These are phyloP conservation scores for Catharanthus roseus DNA, from an alignment of 257 asterid genomes.

Conservation along the genomic window DNA sequence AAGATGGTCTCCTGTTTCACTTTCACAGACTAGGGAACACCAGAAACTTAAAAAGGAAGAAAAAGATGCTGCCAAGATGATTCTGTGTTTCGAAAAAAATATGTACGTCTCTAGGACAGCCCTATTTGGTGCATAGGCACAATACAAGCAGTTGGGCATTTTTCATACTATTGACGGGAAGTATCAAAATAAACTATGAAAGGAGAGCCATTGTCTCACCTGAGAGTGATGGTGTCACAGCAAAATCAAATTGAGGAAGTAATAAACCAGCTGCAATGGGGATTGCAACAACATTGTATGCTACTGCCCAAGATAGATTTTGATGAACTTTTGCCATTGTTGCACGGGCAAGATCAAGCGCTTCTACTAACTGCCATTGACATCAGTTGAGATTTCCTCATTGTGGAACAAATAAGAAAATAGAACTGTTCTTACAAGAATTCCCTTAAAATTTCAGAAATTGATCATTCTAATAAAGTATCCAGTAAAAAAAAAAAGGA, in stretches of 20 bases:
- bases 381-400: slow-evolving; percentile 14
- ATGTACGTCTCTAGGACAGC: background rate
- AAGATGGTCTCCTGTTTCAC: background rate
- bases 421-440: background rate
- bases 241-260: slow-evolving; percentile 88
- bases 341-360: slow-evolving; percentile 81
- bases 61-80: background rate
- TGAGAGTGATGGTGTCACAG: slow-evolving; percentile 96
- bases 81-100: too few relatives aligned
- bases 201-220: slow-evolving; percentile 29
- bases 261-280: slow-evolving; percentile 92
- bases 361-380: slow-evolving; percentile 69
- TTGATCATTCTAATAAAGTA: background rate
- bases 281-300: slow-evolving; percentile 72
- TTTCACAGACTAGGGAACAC: background rate
- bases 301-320: slow-evolving; percentile 92
- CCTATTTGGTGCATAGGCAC: background rate
- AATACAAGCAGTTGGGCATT: background rate
- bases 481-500: background rate
- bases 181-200: slow-evolving; percentile 6
- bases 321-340: slow-evolving; percentile 92
- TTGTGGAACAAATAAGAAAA: background rate
- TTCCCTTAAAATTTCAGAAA: background rate
- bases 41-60: too few relatives aligned
- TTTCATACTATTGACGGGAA: background rate